Conservation (phyloP, 768 basidiomycete genomes). For the Mycena kentingensis region DNA sequence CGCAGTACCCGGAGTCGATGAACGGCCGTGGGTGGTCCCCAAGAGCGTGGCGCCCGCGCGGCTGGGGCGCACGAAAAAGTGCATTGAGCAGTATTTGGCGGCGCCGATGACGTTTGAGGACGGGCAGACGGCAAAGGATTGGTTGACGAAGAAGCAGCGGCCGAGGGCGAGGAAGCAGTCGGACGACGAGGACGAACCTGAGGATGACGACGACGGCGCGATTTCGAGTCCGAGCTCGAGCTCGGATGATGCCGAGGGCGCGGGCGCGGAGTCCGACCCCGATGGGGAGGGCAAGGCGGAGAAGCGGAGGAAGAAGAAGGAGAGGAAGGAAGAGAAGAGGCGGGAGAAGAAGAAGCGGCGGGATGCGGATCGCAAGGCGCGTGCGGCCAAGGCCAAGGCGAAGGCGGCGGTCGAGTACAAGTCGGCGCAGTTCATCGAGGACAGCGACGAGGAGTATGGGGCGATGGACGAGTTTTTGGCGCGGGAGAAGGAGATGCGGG, state of each 20-base stretch:
- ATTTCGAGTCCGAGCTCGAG: conserved; percentile 48
- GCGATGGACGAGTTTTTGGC: conserved; percentile 83
- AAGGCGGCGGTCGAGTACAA: conserved; percentile 53
- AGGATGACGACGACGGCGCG: conserved; percentile 56
- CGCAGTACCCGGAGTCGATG: conserved; percentile 39
- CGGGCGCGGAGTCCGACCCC: conserved; percentile 12
- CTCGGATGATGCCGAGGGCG: conserved; percentile 24
- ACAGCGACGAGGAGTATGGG: conserved; percentile 83
- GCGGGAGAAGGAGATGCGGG: conserved; percentile 65
- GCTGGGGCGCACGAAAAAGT: conserved; percentile 65
- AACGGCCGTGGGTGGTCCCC: conserved; percentile 86
- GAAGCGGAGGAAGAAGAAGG: conserved; percentile 68
- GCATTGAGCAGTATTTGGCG: conserved; percentile 83
- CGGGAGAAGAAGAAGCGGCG: conserved; percentile 49
- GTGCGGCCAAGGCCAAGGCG: conserved; percentile 40
- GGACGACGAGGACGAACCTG: too few species aligned
- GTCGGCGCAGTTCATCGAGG: conserved; percentile 88
- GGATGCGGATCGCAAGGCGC: too few species aligned
- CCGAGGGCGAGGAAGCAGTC: conserved; percentile 23
- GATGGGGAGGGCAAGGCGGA: conserved; percentile 50
- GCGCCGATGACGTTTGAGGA: conserved; percentile 80
- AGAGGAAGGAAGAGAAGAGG: conserved; percentile 38
- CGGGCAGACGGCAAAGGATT: conserved; percentile 68
- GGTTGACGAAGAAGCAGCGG: conserved; percentile 67
- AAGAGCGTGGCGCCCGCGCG: conserved; percentile 65